These are phyloP conservation scores for Sarocladium strictum DNA, from an alignment of 2,329 filamentous ascomycete species.

Conservation along the genomic window DNA sequence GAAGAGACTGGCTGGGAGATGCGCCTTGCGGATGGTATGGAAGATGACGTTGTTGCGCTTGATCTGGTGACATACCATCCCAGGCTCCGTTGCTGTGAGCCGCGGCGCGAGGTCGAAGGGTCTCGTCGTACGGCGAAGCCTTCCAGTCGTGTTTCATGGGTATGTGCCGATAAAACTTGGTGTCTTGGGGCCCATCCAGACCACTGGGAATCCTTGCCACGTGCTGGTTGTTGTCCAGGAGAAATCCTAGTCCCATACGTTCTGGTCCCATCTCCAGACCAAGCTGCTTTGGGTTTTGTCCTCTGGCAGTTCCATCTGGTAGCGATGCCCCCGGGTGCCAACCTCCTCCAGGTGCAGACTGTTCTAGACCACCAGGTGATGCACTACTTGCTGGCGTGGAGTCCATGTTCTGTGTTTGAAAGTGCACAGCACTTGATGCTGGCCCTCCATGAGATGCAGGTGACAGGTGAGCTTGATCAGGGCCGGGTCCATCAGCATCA, in stretches of 20 bases:
- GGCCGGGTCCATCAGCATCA: not conserved
- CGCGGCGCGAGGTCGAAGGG: not conserved
- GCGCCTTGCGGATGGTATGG: not conserved
- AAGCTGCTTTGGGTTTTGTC: conserved; percentile 42
- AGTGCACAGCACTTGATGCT: not conserved
- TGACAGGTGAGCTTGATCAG: not conserved
- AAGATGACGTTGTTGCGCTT: conserved; percentile 1
- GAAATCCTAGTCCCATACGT: conserved; percentile 65
- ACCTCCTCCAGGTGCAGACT: not conserved
- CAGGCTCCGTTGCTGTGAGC: not conserved
- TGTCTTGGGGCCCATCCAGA: conserved; percentile 41
- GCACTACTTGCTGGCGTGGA: conserved; percentile 33
- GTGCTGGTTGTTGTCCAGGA: conserved; percentile 57
- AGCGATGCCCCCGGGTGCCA: not conserved
- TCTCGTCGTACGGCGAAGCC: conserved; percentile 6
- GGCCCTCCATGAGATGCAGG: not conserved
- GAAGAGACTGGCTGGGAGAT: not conserved
- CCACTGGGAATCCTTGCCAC: conserved; percentile 47
- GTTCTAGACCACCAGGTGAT: conserved; percentile 28
- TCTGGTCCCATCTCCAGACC: conserved; percentile 58
- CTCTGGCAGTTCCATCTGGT: conserved; percentile 11
- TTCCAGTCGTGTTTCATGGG: conserved; percentile 48
- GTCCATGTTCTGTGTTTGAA: conserved; percentile 17
- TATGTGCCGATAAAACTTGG: conserved; percentile 35
- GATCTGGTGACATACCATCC: not conserved